These are phyloP conservation scores for Monosporascus sp. DNA, from an alignment of 2,329 filamentous ascomycete species.

Conservation along the genomic window DNA sequence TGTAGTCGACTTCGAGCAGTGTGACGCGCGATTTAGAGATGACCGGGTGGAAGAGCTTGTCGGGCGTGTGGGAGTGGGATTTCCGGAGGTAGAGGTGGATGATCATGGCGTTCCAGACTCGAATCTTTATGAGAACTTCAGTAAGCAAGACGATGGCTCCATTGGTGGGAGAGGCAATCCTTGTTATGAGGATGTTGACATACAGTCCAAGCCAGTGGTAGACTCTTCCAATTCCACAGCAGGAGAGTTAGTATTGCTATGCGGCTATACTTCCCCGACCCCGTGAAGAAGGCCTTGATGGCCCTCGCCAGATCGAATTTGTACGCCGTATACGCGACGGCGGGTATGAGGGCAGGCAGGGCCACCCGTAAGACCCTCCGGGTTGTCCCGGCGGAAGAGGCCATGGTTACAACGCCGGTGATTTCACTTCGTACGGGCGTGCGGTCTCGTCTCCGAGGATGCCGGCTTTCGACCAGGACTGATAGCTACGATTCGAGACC, in stretches of 20 bases:
- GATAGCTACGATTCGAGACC: constrained; percentile 20
- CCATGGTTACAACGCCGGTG: constrained; percentile 15
- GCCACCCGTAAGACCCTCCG: constrained; percentile 13
- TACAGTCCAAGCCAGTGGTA: constrained; percentile 74
- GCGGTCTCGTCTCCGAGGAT: background rate
- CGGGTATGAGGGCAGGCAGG: constrained; percentile 37
- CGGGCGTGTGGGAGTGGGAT: constrained; percentile 44
- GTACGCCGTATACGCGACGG: constrained; percentile 42
- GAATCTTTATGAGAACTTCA: constrained; percentile 36
- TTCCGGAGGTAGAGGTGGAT: constrained; percentile 47
- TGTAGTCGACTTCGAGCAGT: constrained; percentile 78
- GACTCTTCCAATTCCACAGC: constrained; percentile 64
- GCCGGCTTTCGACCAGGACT: constrained; percentile 4
- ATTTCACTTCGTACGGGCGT: background rate
- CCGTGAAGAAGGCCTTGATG: constrained; percentile 42
- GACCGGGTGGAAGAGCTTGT: constrained; percentile 67
- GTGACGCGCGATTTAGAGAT: constrained; percentile 63
- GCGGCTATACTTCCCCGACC: constrained; percentile 48
- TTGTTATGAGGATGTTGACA: constrained; percentile 20
- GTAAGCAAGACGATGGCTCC: background rate
- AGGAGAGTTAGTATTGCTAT: constrained; percentile 50
- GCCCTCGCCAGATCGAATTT: constrained; percentile 36
- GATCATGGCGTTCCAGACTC: constrained; percentile 53
- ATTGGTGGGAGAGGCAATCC: too few relatives aligned
- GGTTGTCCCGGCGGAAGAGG: constrained; percentile 18